These are phyloP conservation scores for Fraxinus sp. DNA, from an alignment of 305 asterid genomes.

Conservation along the genomic window DNA sequence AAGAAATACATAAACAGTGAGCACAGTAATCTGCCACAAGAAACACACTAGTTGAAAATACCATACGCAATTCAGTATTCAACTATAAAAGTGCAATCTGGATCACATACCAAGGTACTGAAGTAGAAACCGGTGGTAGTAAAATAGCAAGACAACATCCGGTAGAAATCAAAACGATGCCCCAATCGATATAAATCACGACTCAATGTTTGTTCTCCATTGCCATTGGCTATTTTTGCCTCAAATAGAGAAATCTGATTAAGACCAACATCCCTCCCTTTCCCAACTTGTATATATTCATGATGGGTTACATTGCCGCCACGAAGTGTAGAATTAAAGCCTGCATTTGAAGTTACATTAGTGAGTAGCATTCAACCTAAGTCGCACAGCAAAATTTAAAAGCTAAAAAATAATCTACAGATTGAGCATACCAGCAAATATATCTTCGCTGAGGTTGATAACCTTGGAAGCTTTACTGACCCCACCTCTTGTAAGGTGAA, in stretches of 20 bases:
- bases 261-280: slow-evolving; percentile 97
- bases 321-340: slow-evolving; percentile 93
- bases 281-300: slow-evolving; percentile 95
- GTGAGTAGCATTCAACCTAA: slow-evolving; percentile 16
- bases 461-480: slow-evolving; percentile 90
- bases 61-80: background rate
- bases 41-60: background rate
- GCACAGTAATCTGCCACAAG: slow-evolving; percentile 59
- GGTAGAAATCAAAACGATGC: slow-evolving; percentile 90
- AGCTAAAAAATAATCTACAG: background rate
- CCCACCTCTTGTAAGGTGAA: slow-evolving; percentile 96
- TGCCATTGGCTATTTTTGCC: slow-evolving; percentile 94
- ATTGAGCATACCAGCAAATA: slow-evolving; percentile 74
- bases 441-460: slow-evolving; percentile 90
- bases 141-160: slow-evolving; percentile 89
- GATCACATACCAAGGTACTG: slow-evolving; percentile 50
- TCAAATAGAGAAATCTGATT: slow-evolving; percentile 92
- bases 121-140: slow-evolving; percentile 92
- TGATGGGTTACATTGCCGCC: slow-evolving; percentile 97
- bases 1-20: slow-evolving; percentile 85
- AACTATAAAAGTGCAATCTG: background rate
- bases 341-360: slow-evolving; percentile 35
- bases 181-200: slow-evolving; percentile 93
- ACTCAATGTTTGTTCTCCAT: slow-evolving; percentile 93
- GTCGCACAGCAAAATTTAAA: background rate